These are phyloP conservation scores for Teunomyces gatunensis DNA, from an alignment of 805 yeast species.

Conservation along the genomic window DNA sequence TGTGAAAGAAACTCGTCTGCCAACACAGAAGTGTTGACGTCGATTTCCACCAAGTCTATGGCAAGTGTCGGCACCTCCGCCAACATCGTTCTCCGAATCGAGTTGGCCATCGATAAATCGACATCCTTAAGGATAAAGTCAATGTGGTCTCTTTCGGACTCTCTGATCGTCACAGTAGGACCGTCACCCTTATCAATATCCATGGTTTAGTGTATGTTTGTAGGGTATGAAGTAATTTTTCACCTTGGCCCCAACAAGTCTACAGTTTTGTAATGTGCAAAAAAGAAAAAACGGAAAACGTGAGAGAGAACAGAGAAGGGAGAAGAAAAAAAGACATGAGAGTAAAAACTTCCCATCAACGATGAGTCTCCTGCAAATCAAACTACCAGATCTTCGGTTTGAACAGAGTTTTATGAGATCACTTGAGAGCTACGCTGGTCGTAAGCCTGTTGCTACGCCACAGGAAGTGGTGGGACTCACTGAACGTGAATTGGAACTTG, in stretches of 20 bases:
- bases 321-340: no score
- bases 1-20: conserved; percentile 98
- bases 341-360: no score
- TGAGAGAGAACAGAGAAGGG: no score
- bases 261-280: conserved; percentile 2
- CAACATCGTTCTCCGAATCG: conserved; percentile 85
- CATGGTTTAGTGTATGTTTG: conserved; percentile 13
- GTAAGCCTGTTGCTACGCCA: conserved; percentile 5
- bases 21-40: conserved; percentile 85
- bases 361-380: conserved; percentile 3
- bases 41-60: conserved; percentile 92
- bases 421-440: conserved; percentile 29
- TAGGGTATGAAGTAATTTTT: neutral
- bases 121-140: conserved; percentile 86
- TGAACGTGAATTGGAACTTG: conserved; percentile 10
- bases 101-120: conserved; percentile 88
- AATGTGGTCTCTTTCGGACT: conserved; percentile 80
- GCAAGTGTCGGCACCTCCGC: conserved; percentile 98
- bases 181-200: conserved; percentile 40
- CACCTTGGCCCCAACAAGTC: neutral
- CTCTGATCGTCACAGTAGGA: conserved; percentile 86
- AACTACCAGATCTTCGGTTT: conserved; percentile 63
- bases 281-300: neutral
- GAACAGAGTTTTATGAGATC: conserved; percentile 54
- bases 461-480: conserved; percentile 4